Base-by-base conservation (phyloP, 2,329 filamentous ascomycete genomes). In the Gremmenia infestans region DNA sequence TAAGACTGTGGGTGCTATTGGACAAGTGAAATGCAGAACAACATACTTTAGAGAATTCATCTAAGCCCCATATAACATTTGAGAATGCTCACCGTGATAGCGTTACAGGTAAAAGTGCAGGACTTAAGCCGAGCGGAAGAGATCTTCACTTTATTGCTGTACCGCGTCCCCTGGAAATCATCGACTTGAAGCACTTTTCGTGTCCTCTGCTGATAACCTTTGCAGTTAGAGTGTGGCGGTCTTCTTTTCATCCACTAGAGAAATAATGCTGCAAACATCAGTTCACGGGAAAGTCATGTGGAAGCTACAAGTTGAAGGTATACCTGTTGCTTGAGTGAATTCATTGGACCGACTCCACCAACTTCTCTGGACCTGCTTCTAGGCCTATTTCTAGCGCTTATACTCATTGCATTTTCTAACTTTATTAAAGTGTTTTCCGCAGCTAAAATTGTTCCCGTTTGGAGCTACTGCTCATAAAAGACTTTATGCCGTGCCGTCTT, bases 1-100 rank as follows among this genome's bases (percentile, higher is more conserved):
- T 63, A 74, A 79, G 54, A 72, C 71, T 39, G 76, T 4, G 22
- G 22, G 22, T 80, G 5, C 67, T 77, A 3, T 80, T 77, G 77
- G 68, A 73, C 28, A 76, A 80, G 65, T 78, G 71, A 58, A 32
- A 48, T 5, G 8, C 42, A 45, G 11, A 25, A 7, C 1, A 45
- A 25, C 15, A 45, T 0, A 7, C 12, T 40, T 14, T 9, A n/a
- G 35, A 2, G 4, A 36, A 43, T 15, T 43, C 17, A 36, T 49
- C 45, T 28, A 49, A 32, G 28, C 9, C 3, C 28, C 4, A 12
- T 6, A 32, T 35, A 40, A 49, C 1, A 28, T 23, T 35, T 42
- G 7, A 50, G 32, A 49, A 43, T 6, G 14, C 19, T 11, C n/a
- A 23, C n/a, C 11, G 42, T 22, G 42, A 45, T 23, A 12, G 28